Evolutionary conservation across 768 basidiomycete genomes (phyloP), one percentile per base, ranked within the genome.

Genomic region (Rhodotorula paludigena): DNA sequence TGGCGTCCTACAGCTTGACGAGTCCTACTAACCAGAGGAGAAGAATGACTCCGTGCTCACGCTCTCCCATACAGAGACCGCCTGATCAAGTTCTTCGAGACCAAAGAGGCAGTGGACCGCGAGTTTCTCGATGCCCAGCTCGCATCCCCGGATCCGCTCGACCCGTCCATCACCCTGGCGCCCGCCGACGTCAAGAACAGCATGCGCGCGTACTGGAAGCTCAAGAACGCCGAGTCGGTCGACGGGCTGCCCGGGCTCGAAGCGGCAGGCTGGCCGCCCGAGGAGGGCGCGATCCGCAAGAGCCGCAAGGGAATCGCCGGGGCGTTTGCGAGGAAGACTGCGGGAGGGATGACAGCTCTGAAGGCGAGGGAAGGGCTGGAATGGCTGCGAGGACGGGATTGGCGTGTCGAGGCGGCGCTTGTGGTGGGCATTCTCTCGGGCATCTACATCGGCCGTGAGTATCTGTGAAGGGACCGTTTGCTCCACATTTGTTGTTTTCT

Each of bases 201-300:
- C 32, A 44, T 63, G 44, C 32, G 8, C 33, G 52, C 52, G 10
- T 54, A 65, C 44, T 65, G 64, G 64, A 15, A 8, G 28, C 57
- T 48, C 49, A 65, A 53, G 28, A 65, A 65, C n/a, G 35, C 57
- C 9, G 39, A 52, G 41, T 44, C 39, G 32, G 32, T 64, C n/a
- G 63, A 64, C 30, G 63, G 63, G 5, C 57, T 64, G 21, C 63
- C 63, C 4, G 63, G 56, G 5, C 32, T 64, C 28, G 25, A 20
- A 10, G 20, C 25, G 23, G 57, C 57, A 3, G 57, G 57, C 15
- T 58, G 25, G 33, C 58, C 58, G 38, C 58, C 48, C 36, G 38
- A 49, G 20, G 48, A 60, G 30, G 33, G 58, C 33, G 58, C 58
- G 58, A 28, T 60, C n/a, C 48, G 58, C 33, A 60, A 60, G 23